Base-by-base conservation (phyloP, 306 rosid genomes). In the Acacia crassicarpa region DNA sequence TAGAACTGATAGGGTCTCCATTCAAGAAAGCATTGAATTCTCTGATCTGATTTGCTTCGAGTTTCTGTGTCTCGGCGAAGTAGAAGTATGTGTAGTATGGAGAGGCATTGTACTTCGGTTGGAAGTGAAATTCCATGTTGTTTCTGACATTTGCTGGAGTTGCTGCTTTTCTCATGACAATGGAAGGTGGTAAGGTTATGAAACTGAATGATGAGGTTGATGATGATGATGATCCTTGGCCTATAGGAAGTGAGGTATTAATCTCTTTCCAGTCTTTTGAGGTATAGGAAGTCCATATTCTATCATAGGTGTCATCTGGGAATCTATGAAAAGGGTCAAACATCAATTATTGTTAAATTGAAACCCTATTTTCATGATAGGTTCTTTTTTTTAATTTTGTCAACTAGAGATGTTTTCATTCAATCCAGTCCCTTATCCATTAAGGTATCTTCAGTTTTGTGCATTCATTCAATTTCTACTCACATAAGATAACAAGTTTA, bases 241-340 rank as follows among this genome's bases (percentile, higher is more conserved):
- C 17, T 35, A 86, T 22, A 41, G 80, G 61, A 40, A 86, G 84
- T 10, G 80, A 27, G 23, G 84, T 83, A 16, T 80, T 12, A 33
- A 66, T 65, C 80, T 71, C 65, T 76, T 44, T 83, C 89, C 84
- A 83, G 7, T 76, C 74, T 54, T 0, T 30, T 86, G 86, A 83
- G 80, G 46, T 83, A 76, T 83, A 83, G 25, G 86, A 6, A 80
- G 82, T 83, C 89, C 86, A 80, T 40, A 46, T 83, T 76, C 89
- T 74, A 71, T 86, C 89, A 83, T 83, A 76, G 43, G 33, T 45
- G 80, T 80, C 86, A 72, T 83, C 83, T 27, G 89, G 89, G 81
- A 70, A 83, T 76, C 89, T 86, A 59, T 44, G 23, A 9, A 49
- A 76, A 74, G 0, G 45, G 43, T 9, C 32, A 75, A 67, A 61